Evolutionary conservation across 352 stramenopile species (phyloP).

Genomic region (Phytopythium helicoides): DNA sequence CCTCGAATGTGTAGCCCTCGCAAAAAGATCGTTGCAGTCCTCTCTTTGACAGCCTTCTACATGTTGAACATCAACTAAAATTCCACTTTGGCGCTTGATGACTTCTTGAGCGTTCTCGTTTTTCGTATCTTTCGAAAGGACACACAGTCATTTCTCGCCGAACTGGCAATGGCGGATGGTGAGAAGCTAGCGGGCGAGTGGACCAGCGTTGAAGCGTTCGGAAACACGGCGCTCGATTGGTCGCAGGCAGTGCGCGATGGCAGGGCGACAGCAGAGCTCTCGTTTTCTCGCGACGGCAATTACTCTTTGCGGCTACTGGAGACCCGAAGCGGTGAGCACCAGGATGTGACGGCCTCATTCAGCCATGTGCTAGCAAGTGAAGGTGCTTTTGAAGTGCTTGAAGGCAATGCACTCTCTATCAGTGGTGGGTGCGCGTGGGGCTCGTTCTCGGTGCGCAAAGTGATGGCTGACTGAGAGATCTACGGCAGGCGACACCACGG

Average conservation of each 20-base stretch:
- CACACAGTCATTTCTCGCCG: no score
- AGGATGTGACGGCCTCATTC: conserved; percentile 53
- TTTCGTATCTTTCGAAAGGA: no score
- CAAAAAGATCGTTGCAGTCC: conserved; percentile 7
- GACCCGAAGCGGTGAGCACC: conserved; percentile 7
- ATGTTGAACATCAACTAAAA: no score
- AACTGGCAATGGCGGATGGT: neutral
- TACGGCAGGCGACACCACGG: conserved; percentile 45
- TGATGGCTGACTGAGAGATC: no score
- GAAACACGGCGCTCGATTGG: conserved; percentile 80
- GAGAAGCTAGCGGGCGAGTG: conserved; percentile 37
- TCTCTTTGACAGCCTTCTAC: conserved; percentile 5
- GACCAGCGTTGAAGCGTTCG: conserved; percentile 71
- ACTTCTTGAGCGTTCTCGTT: no score
- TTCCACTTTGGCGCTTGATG: no score
- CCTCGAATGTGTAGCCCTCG: conserved; percentile 22
- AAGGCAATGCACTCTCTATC: conserved; percentile 25
- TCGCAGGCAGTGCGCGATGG: conserved; percentile 61
- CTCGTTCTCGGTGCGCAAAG: no score
- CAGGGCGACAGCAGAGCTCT: conserved; percentile 33
- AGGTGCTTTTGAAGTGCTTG: conserved; percentile 35
- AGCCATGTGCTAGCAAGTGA: conserved; percentile 44
- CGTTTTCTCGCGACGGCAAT: conserved; percentile 29
- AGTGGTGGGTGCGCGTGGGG: conserved; percentile 12
- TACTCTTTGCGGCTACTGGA: conserved; percentile 40